phyloP scores from a whole-genome alignment of 345 rosid genomes.

The Kernera saxatilis region DNA sequence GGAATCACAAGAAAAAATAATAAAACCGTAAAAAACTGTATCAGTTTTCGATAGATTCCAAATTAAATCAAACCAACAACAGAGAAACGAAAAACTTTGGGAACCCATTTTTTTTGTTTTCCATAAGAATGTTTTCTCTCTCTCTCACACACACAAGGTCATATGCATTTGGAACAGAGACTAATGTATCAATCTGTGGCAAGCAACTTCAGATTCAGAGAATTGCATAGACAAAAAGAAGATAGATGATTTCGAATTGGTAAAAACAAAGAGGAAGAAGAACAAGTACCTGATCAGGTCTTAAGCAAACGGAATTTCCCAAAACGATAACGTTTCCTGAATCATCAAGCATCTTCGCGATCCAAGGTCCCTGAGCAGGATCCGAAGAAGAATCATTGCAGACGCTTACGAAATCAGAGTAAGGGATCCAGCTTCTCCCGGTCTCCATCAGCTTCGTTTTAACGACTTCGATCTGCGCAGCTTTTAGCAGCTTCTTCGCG shows the following conservation, averaged over 20 bases:
- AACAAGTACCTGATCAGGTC: constrained; percentile 65
- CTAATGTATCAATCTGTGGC: neutral
- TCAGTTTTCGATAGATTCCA: constrained; percentile 50
- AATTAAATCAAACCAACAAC: neutral
- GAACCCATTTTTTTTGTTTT: constrained; percentile 3
- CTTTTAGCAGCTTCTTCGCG: constrained; percentile 68
- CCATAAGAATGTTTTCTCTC: neutral
- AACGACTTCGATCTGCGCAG: constrained; percentile 60
- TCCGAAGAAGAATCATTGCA: constrained; percentile 58
- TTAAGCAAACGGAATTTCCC: constrained; percentile 58
- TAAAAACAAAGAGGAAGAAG: neutral
- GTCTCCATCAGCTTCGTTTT: constrained; percentile 55
- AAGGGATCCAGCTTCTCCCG: constrained; percentile 47
- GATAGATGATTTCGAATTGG: neutral
- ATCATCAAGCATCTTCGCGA: constrained; percentile 67
- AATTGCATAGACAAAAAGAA: neutral
- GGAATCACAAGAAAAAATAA: constrained; percentile 32
- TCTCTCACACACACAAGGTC: constrained; percentile 5
- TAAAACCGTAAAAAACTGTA: constrained; percentile 37
- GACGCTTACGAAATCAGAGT: constrained; percentile 50
- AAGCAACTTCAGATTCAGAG: constrained; percentile 19
- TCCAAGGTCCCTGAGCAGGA: constrained; percentile 41
- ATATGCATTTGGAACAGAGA: constrained; percentile 11
- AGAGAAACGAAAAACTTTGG: neutral
- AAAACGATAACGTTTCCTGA: constrained; percentile 74